phyloP scores from a whole-genome alignment of 192 early-diverging fungal species.

The Umbelopsis vinacea region DNA sequence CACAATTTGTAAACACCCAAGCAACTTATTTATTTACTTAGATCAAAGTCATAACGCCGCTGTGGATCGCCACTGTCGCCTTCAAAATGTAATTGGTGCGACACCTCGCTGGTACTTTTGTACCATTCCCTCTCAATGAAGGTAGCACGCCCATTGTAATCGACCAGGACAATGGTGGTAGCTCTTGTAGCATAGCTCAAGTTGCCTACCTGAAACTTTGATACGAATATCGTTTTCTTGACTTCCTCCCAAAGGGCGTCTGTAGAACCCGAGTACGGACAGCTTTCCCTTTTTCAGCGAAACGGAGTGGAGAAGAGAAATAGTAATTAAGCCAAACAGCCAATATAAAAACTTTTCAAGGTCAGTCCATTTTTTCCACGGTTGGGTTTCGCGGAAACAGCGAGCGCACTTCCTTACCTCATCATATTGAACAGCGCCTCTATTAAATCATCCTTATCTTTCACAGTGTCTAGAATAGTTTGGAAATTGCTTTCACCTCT shows the following conservation, averaged over 20 bases:
- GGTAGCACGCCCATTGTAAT: slow-evolving; percentile 35
- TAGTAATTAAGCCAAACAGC: neutral
- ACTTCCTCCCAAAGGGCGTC: slow-evolving; percentile 12
- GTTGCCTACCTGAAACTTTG: slow-evolving; percentile 15
- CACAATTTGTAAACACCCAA: no score
- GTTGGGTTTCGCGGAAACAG: no score
- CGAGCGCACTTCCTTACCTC: slow-evolving; percentile 34
- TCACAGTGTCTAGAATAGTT: slow-evolving; percentile 26
- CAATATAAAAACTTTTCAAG: neutral
- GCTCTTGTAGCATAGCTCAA: slow-evolving; percentile 41
- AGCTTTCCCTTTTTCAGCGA: slow-evolving; percentile 22
- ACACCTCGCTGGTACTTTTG: neutral
- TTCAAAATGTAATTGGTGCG: neutral
- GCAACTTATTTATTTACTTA: neutral
- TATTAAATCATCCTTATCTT: slow-evolving; percentile 31
- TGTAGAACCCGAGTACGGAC: slow-evolving; percentile 10
- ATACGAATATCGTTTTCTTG: slow-evolving; percentile 28
- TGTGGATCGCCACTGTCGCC: neutral
- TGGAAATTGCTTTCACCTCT: slow-evolving; percentile 36
- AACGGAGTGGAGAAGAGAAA: slow-evolving; percentile 1
- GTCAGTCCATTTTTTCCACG: slow-evolving; percentile 15
- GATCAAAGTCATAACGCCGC: slow-evolving; percentile 6
- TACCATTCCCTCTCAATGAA: slow-evolving; percentile 42
- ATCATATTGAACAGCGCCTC: slow-evolving; percentile 39
- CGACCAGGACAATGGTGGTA: slow-evolving; percentile 46